These are phyloP conservation scores for Polytolypa hystricis DNA, from an alignment of 2,329 filamentous ascomycete species.

Conservation along the genomic window DNA sequence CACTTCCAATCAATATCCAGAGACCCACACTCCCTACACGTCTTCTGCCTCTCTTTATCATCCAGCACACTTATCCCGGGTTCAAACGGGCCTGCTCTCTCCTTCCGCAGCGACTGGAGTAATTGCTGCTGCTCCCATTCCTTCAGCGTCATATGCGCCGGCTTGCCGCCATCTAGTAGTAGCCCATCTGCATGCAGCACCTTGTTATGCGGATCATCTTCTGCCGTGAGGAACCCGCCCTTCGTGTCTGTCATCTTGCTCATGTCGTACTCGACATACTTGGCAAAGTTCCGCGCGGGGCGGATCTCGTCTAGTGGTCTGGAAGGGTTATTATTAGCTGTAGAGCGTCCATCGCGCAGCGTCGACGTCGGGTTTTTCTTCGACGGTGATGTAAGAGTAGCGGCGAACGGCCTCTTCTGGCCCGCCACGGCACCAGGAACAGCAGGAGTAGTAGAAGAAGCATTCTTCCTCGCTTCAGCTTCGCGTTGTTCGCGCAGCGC, in stretches of 20 bases:
- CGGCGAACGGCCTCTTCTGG: constrained; percentile 60
- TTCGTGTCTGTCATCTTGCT: constrained; percentile 97
- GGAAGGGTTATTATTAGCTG: constrained; percentile 22
- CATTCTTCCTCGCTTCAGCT: constrained; percentile 44
- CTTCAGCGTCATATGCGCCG: constrained; percentile 74
- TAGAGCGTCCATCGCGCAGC: constrained; percentile 57
- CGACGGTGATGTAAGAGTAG: constrained; percentile 38
- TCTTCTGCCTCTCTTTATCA: constrained; percentile 53
- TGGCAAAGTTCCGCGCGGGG: constrained; percentile 77
- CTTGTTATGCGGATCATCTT: constrained; percentile 84
- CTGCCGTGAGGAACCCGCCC: constrained; percentile 80
- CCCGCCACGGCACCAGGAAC: constrained; percentile 51
- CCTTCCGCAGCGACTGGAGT: constrained; percentile 57
- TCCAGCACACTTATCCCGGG: constrained; percentile 69
- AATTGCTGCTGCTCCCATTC: constrained; percentile 86
- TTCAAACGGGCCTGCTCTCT: constrained; percentile 74
- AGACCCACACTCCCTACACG: constrained; percentile 71
- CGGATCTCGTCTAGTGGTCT: constrained; percentile 45
- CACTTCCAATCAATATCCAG: constrained; percentile 92
- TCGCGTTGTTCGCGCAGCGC: constrained; percentile 66
- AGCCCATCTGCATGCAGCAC: constrained; percentile 51
- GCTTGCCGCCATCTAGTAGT: constrained; percentile 49
- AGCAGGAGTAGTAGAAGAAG: too few relatives aligned
- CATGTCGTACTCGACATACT: constrained; percentile 96
- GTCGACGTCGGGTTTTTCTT: constrained; percentile 42